These are phyloP conservation scores for Gracilaria gracilis DNA, from an alignment of 23 red algal genomes.

Conservation along the genomic window DNA sequence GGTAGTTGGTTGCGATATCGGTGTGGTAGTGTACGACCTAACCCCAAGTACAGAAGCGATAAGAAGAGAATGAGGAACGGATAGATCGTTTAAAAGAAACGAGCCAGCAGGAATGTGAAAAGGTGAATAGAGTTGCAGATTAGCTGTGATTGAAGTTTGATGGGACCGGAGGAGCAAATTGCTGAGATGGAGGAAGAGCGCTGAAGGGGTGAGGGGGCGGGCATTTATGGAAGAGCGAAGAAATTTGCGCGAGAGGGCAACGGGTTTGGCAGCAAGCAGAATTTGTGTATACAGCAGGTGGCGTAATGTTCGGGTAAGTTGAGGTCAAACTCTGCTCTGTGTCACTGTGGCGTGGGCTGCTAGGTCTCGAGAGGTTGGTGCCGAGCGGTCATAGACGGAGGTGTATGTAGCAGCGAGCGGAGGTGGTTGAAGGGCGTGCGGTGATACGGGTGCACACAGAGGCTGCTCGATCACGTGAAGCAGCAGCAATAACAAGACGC, in stretches of 20 bases:
- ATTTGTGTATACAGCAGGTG: neutral
- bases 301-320: conserved; percentile 36
- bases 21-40: too few species aligned
- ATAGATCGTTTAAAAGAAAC: neutral
- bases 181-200: neutral
- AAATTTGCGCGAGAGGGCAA: neutral
- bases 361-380: neutral
- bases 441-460: conserved; percentile 38
- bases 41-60: too few species aligned
- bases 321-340: neutral
- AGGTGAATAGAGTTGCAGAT: neutral
- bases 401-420: conserved; percentile 19
- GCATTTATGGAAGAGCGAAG: conserved; percentile 9
- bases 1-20: too few species aligned
- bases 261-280: neutral
- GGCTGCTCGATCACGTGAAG: conserved; percentile 18
- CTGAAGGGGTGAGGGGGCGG: neutral
- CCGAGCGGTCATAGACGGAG: neutral
- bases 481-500: neutral
- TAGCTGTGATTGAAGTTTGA: neutral
- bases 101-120: neutral
- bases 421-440: conserved; percentile 14
- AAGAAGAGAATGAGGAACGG: too few species aligned
- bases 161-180: conserved; percentile 3
- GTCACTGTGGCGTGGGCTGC: conserved; percentile 3